phyloP scores from a whole-genome alignment of 345 rosid species.

The Balakata baccata region DNA sequence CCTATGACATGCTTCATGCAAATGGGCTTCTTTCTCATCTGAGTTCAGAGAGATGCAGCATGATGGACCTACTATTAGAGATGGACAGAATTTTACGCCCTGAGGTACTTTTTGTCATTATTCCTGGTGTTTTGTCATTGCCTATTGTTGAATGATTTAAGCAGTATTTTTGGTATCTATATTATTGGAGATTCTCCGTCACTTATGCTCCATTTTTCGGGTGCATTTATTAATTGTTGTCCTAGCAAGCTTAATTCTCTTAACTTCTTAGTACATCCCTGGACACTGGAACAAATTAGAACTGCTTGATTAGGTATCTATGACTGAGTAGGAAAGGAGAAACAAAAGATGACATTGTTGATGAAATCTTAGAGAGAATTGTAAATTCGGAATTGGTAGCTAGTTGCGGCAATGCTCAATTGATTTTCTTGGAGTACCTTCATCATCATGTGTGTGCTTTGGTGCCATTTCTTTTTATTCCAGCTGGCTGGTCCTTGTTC shows the following conservation, averaged over 20 bases:
- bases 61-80: constrained; percentile 79
- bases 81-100: constrained; percentile 96
- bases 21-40: constrained; percentile 76
- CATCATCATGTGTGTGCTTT: neutral
- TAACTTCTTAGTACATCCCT: neutral
- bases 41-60: constrained; percentile 55
- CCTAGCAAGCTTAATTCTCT: neutral
- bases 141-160: neutral
- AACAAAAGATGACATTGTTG: neutral
- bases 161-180: neutral
- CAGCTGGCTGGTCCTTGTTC: neutral
- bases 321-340: neutral
- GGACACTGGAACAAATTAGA: neutral
- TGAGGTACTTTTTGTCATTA: constrained; percentile 50
- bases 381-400: neutral
- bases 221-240: neutral
- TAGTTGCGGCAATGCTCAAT: neutral
- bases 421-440: neutral
- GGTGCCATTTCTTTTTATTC: neutral
- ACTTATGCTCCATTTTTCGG: neutral
- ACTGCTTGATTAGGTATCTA: neutral
- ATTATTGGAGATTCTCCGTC: neutral
- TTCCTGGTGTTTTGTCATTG: neutral
- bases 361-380: neutral
- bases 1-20: constrained; percentile 96